A percentile compares a stretch with the other conserved stretches of the same genome.
Conservation (phyloP, 306 rosid species). For the Lotus japonicus region DNA sequence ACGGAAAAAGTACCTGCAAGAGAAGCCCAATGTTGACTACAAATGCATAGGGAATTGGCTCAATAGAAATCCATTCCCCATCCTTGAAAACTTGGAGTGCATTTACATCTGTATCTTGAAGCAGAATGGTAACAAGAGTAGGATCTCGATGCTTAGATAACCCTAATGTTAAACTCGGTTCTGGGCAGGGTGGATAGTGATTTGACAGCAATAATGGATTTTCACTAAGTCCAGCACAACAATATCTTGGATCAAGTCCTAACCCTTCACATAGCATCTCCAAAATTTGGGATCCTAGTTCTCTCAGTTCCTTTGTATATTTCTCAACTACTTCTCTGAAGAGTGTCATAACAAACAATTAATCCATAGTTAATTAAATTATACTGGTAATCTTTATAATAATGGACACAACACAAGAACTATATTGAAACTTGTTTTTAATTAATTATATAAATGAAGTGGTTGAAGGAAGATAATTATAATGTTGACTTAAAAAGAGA, state of each 20-base stretch:
- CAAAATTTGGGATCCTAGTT: constrained; percentile 32
- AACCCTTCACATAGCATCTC: constrained; percentile 56
- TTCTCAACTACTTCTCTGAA: constrained; percentile 43
- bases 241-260: constrained; percentile 34
- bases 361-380: neutral
- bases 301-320: constrained; percentile 30
- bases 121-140: constrained; percentile 44
- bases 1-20: too few species aligned
- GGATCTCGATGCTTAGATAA: constrained; percentile 56
- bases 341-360: neutral
- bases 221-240: constrained; percentile 29
- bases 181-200: constrained; percentile 68
- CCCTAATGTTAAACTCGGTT: constrained; percentile 61
- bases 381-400: too few species aligned
- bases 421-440: too few species aligned
- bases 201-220: constrained; percentile 35
- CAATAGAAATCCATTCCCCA: constrained; percentile 40
- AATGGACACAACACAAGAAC: too few species aligned
- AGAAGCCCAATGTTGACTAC: constrained; percentile 38
- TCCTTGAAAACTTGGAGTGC: constrained; percentile 54
- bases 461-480: too few species aligned
- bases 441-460: too few species aligned
- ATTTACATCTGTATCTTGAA: constrained; percentile 39
- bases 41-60: constrained; percentile 43
- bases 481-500: too few species aligned